These are phyloP conservation scores for Nicotiana sylvestris DNA, from an alignment of 257 asterid species.

Conservation along the genomic window DNA sequence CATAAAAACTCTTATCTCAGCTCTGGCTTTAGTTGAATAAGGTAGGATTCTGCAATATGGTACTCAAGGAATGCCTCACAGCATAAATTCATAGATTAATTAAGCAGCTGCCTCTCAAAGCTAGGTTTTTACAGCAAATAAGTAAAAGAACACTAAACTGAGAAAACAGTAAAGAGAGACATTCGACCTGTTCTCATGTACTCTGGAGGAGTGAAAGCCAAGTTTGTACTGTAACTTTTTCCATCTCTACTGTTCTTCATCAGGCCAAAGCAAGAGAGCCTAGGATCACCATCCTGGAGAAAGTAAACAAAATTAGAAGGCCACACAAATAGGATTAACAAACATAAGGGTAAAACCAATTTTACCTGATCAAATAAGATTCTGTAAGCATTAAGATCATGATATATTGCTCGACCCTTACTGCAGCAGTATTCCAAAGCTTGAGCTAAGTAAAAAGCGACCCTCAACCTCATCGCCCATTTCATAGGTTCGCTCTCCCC, in stretches of 20 bases:
- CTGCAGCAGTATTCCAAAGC: constrained; percentile 46
- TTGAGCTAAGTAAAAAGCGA: constrained; percentile 44
- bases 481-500: constrained; percentile 52
- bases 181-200: constrained; percentile 40
- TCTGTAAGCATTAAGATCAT: constrained; percentile 50
- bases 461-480: constrained; percentile 57
- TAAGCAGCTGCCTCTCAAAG: neutral
- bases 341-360: neutral
- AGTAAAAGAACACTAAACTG: neutral
- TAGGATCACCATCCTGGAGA: constrained; percentile 47
- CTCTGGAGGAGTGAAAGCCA: constrained; percentile 55
- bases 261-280: constrained; percentile 52
- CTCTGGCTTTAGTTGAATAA: neutral
- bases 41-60: neutral
- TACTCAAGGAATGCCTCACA: neutral
- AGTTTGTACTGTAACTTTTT: constrained; percentile 48
- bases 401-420: constrained; percentile 46
- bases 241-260: constrained; percentile 59
- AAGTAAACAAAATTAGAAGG: neutral
- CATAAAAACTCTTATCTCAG: neutral
- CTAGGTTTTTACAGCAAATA: neutral
- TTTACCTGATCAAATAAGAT: constrained; percentile 46
- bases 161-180: neutral
- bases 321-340: neutral
- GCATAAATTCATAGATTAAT: neutral